Evolutionary conservation across 495 filamentous ascomycete genomes (phyloP).

Genomic region (Penicillium salamii): DNA sequence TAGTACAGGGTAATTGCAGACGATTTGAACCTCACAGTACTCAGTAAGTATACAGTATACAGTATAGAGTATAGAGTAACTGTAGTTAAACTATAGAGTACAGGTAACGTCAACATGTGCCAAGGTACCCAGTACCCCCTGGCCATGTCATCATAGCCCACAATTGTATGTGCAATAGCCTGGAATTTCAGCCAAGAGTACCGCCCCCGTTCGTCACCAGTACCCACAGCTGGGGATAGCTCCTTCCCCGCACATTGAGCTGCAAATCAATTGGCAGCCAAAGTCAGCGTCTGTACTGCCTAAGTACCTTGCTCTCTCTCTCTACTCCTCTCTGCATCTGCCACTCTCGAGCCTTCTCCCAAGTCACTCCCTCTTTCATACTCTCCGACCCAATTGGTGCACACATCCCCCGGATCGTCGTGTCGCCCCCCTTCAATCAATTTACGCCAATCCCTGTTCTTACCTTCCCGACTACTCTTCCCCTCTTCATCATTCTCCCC

Average conservation of each 20-base stretch:
- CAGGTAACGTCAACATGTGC: not conserved
- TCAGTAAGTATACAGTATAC: not conserved
- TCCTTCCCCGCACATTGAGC: conserved; percentile 8
- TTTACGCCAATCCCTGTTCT: conserved; percentile 7
- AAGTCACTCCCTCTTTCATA: conserved; percentile 16
- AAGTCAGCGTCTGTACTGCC: not conserved
- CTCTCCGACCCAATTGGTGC: conserved; percentile 2
- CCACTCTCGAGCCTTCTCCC: not conserved
- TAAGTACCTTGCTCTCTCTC: too few species aligned
- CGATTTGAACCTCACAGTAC: not conserved
- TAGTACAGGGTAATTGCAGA: too few species aligned
- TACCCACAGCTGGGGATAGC: conserved; percentile 6
- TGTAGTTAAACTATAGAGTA: too few species aligned
- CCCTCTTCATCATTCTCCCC: conserved; percentile 13
- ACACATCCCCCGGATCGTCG: conserved; percentile 7
- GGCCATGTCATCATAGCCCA: conserved; percentile 19
- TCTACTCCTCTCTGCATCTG: too few species aligned
- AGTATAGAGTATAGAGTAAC: not conserved
- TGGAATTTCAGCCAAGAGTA: not conserved
- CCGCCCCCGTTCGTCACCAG: not conserved
- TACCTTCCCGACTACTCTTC: conserved; percentile 3
- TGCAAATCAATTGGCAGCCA: conserved; percentile 1
- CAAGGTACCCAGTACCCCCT: conserved; percentile 1
- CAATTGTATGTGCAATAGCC: not conserved
- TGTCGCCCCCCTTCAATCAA: conserved; percentile 17